Percentiles rank a stretch among this genome's conserved stretches.
Conservation (phyloP, 108 stramenopile species). For the Bacterosira constricta region DNA sequence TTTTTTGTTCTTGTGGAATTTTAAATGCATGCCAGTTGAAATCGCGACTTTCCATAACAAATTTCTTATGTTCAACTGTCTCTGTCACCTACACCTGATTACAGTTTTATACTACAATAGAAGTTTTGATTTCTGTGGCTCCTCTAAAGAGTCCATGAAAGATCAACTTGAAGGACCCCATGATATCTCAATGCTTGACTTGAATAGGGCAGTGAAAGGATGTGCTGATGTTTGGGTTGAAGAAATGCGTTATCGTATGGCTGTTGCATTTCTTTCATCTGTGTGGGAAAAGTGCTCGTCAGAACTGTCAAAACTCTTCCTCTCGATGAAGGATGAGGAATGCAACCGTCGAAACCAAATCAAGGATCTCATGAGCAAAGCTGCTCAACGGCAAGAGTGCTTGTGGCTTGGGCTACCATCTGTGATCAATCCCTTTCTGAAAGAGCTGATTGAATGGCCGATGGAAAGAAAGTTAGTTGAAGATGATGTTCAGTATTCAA, state of each 20-base stretch:
- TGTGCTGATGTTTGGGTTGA: constrained; percentile 74
- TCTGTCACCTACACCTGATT: neutral
- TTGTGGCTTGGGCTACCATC: constrained; percentile 66
- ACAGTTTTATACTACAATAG: constrained; percentile 47
- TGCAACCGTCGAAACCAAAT: constrained; percentile 62
- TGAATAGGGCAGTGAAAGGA: constrained; percentile 47
- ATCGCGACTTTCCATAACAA: too few relatives aligned
- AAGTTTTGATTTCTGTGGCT: constrained; percentile 35
- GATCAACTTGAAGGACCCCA: constrained; percentile 20
- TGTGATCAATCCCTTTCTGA: constrained; percentile 56
- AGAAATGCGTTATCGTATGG: constrained; percentile 82
- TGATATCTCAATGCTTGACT: constrained; percentile 9
- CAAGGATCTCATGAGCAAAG: constrained; percentile 69
- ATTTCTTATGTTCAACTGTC: neutral
- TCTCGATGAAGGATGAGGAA: constrained; percentile 68
- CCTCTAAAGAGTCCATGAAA: constrained; percentile 20
- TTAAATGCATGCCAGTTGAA: too few relatives aligned
- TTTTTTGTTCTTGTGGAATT: too few relatives aligned
- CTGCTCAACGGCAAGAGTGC: constrained; percentile 69
- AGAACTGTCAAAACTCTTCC: constrained; percentile 67
- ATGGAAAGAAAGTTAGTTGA: constrained; percentile 65
- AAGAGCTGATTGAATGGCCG: constrained; percentile 67
- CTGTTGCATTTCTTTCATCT: constrained; percentile 68
- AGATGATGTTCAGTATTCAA: constrained; percentile 60
- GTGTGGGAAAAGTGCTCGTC: constrained; percentile 77